A percentile compares a stretch with the other conserved stretches of the same genome.
phyloP scores from a whole-genome alignment of 2,329 filamentous ascomycete species.

The Aureobasidium uvarum region DNA sequence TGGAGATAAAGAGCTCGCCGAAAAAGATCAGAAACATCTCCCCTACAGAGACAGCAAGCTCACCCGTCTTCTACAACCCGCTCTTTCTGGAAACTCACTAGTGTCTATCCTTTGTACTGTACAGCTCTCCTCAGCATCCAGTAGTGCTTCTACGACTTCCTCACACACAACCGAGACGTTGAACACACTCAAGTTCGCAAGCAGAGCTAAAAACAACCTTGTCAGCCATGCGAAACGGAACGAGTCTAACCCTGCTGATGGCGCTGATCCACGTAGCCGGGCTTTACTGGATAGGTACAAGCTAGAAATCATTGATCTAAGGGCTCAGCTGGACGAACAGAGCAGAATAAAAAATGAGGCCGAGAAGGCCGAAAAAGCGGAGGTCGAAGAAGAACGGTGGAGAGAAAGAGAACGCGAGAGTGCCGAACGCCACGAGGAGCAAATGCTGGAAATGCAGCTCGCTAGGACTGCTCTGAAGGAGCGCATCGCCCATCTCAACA shows the following conservation, averaged over 20 bases:
- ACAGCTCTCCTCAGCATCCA: constrained; percentile 65
- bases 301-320: constrained; percentile 83
- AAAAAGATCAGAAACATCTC: constrained; percentile 77
- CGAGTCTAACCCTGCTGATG: constrained; percentile 74
- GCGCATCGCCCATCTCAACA: constrained; percentile 93
- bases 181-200: constrained; percentile 96
- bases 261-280: constrained; percentile 76
- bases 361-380: constrained; percentile 61
- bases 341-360: constrained; percentile 60
- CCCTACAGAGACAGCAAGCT: constrained; percentile 98
- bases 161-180: constrained; percentile 84
- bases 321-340: constrained; percentile 77
- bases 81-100: constrained; percentile 86
- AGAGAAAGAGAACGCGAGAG: constrained; percentile 70
- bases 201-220: constrained; percentile 95
- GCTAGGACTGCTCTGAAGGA: constrained; percentile 94
- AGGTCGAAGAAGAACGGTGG: constrained; percentile 69
- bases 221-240: constrained; percentile 95
- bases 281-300: constrained; percentile 90
- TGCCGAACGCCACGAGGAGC: constrained; percentile 86
- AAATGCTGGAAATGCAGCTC: constrained; percentile 98
- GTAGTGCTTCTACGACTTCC: constrained; percentile 65
- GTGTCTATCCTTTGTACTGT: constrained; percentile 98
- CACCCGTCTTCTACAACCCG: constrained; percentile 86
- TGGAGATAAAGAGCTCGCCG: constrained; percentile 65